Conservation (phyloP, 768 basidiomycete genomes). For the Tricholoma furcatifolium region DNA sequence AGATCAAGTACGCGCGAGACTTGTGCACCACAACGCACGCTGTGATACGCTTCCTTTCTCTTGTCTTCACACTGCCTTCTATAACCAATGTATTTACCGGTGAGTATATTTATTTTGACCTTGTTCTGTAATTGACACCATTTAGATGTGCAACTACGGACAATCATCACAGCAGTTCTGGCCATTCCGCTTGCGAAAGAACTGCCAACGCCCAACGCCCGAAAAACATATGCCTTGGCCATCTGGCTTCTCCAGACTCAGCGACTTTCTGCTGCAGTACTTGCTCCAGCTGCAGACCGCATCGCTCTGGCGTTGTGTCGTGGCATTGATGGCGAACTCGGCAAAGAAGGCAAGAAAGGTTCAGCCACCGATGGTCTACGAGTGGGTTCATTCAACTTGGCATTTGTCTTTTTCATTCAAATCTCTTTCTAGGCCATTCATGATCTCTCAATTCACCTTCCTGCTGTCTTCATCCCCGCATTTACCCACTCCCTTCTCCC, state of each 20-base stretch:
- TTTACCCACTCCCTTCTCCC: slow-evolving; percentile 52
- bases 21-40: slow-evolving; percentile 72
- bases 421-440: slow-evolving; percentile 58
- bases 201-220: slow-evolving; percentile 78
- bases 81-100: slow-evolving; percentile 62
- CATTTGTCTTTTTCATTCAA: slow-evolving; percentile 1
- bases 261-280: slow-evolving; percentile 60
- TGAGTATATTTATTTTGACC: slow-evolving; percentile 28
- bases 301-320: slow-evolving; percentile 73
- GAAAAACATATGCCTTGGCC: slow-evolving; percentile 81
- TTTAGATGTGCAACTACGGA: slow-evolving; percentile 56
- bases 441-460: slow-evolving; percentile 63
- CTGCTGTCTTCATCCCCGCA: slow-evolving; percentile 64
- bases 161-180: slow-evolving; percentile 61
- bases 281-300: slow-evolving; percentile 60
- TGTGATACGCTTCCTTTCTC: slow-evolving; percentile 62
- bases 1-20: slow-evolving; percentile 78
- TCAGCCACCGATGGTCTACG: slow-evolving; percentile 76
- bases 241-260: slow-evolving; percentile 75
- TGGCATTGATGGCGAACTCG: slow-evolving; percentile 80
- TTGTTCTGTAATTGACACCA: slow-evolving; percentile 3
- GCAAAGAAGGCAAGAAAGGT: slow-evolving; percentile 88
- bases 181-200: slow-evolving; percentile 69
- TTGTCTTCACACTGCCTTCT: slow-evolving; percentile 60
- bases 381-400: slow-evolving; percentile 37